These are phyloP conservation scores for Kodamaea ohmeri DNA, from an alignment of 1,139 yeast genomes.

Conservation along the genomic window DNA sequence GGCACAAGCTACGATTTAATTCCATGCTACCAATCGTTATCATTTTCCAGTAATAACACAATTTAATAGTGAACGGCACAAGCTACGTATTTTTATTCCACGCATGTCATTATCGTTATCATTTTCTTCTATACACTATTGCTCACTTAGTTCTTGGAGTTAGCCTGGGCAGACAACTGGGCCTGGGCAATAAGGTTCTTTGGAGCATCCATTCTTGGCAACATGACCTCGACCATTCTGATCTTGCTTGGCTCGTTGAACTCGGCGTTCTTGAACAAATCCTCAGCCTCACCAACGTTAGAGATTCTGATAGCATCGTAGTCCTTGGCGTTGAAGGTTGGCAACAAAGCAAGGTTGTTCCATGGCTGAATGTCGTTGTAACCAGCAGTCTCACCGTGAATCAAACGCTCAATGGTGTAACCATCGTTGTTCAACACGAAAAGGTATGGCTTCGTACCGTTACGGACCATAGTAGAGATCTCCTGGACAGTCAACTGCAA, in stretches of 20 bases:
- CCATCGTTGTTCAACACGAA: constrained; percentile 42
- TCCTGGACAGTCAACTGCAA: constrained; percentile 45
- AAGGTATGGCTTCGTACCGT: constrained; percentile 30
- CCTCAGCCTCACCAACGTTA: constrained; percentile 27
- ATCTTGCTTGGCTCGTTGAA: constrained; percentile 32
- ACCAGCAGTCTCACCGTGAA: constrained; percentile 35
- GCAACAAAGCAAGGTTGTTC: constrained; percentile 34
- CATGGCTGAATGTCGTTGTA: constrained; percentile 42
- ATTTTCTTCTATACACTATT: not conserved
- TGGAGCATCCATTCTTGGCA: constrained; percentile 39
- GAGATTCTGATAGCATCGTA: constrained; percentile 26
- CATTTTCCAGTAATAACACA: too few relatives aligned
- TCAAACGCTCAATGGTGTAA: constrained; percentile 40
- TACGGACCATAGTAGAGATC: constrained; percentile 37
- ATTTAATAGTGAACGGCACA: too few relatives aligned
- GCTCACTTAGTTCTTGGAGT: constrained; percentile 30
- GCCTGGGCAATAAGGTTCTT: constrained; percentile 57
- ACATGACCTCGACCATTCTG: constrained; percentile 36
- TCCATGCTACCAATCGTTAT: too few relatives aligned
- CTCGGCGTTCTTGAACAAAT: constrained; percentile 25
- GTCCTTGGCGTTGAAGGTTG: constrained; percentile 30
- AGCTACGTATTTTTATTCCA: too few relatives aligned
- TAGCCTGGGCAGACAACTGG: constrained; percentile 68
- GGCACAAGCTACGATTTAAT: too few relatives aligned
- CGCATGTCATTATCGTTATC: not conserved